These are phyloP conservation scores for Aureobasidium subglaciale DNA, from an alignment of 2,329 filamentous ascomycete genomes.

Conservation along the genomic window DNA sequence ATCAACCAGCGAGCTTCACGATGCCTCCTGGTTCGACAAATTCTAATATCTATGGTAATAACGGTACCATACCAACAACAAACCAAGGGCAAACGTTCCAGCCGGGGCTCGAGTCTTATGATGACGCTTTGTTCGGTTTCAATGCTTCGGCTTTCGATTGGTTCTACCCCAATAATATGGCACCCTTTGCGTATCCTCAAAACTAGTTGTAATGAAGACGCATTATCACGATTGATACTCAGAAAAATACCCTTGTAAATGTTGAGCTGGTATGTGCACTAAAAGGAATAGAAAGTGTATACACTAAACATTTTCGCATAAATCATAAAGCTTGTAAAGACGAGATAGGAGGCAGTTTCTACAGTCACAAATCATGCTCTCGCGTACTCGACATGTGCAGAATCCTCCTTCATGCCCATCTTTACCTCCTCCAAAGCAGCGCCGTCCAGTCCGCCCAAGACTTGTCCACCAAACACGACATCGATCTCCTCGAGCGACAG, in stretches of 20 bases:
- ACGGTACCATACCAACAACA: neutral
- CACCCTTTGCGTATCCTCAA: neutral
- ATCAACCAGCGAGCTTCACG: neutral
- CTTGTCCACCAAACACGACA: conserved; percentile 28
- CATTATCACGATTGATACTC: too few species aligned
- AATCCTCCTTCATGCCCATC: neutral
- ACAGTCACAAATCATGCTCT: too few species aligned
- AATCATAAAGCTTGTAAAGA: too few species aligned
- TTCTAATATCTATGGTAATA: neutral
- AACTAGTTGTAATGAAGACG: neutral
- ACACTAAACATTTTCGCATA: neutral
- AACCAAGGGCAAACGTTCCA: conserved; percentile 9
- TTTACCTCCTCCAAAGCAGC: conserved; percentile 1
- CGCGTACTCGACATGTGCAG: neutral
- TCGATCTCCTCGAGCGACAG: conserved; percentile 34
- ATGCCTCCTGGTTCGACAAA: neutral
- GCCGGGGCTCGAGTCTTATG: conserved; percentile 17
- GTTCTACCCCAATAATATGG: neutral
- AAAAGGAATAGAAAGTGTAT: neutral
- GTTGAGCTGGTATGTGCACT: too few species aligned
- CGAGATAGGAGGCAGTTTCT: too few species aligned
- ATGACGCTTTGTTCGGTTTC: conserved; percentile 30
- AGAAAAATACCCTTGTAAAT: too few species aligned
- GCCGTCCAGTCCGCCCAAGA: conserved; percentile 16
- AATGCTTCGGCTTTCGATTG: conserved; percentile 25